Conservation (phyloP, 2,329 filamentous ascomycete genomes). For the Phaeophleospora eucalypticola region DNA sequence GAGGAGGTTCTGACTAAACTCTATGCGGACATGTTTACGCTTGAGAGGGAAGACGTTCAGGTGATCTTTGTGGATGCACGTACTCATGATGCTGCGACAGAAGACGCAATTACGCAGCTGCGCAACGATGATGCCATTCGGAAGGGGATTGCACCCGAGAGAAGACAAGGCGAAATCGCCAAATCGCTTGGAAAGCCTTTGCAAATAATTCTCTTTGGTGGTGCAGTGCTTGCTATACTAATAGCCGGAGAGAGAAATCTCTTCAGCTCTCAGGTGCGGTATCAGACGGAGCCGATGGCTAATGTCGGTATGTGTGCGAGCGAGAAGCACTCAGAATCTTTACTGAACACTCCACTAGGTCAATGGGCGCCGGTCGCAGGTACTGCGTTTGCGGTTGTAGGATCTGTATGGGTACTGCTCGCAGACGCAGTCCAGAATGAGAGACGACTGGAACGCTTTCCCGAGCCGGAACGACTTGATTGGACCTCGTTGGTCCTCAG, state of each 20-base stretch:
- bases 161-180: conserved; percentile 4
- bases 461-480: conserved; percentile 6
- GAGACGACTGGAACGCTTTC: conserved; percentile 13
- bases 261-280: conserved; percentile 53
- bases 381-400: conserved; percentile 54
- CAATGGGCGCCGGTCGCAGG: conserved; percentile 60
- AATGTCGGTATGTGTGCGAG: conserved; percentile 50
- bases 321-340: not conserved
- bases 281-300: conserved; percentile 59
- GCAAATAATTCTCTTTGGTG: conserved; percentile 57
- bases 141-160: no score
- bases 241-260: conserved; percentile 62
- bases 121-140: no score
- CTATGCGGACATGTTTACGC: no score
- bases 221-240: conserved; percentile 56
- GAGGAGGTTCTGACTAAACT: no score
- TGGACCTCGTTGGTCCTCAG: no score
- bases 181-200: conserved; percentile 33
- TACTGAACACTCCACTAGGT: conserved; percentile 26
- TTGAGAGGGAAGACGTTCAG: no score
- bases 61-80: no score
- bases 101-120: no score
- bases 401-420: conserved; percentile 55
- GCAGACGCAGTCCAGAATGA: conserved; percentile 31
- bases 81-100: no score